Conservation (phyloP, 306 rosid genomes). For the Benincasa hispida region DNA sequence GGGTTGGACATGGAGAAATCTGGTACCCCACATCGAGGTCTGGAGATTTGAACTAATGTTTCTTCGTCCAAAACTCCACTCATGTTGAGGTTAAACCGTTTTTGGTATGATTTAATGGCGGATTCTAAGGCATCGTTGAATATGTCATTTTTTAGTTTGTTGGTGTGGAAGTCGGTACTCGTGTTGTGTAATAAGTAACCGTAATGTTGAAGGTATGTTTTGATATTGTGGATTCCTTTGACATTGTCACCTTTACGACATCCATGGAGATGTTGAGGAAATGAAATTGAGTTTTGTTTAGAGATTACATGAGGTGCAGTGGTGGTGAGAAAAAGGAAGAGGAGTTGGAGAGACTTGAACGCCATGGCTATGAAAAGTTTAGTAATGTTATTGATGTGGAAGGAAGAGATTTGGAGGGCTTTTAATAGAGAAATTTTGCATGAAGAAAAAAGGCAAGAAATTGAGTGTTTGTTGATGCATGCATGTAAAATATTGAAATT, state of each 20-base stretch:
- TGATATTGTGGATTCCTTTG: conserved; percentile 23
- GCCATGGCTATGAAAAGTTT: background rate
- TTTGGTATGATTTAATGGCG: conserved; percentile 30
- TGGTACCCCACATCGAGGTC: conserved; percentile 32
- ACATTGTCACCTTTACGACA: conserved; percentile 20
- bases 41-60: conserved; percentile 16
- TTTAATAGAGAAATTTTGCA: background rate
- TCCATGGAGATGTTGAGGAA: conserved; percentile 20
- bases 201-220: conserved; percentile 14
- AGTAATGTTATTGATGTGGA: background rate
- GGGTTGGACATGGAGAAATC: conserved; percentile 11
- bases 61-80: conserved; percentile 15
- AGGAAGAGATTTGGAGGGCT: background rate
- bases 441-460: no score
- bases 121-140: conserved; percentile 19
- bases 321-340: background rate
- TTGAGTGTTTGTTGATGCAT: no score
- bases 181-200: conserved; percentile 21
- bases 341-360: background rate
- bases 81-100: conserved; percentile 2
- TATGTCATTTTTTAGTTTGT: background rate
- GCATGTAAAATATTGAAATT: no score
- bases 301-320: background rate
- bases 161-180: background rate
- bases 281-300: background rate